These are phyloP conservation scores for Populus trichocarpa DNA, from an alignment of 441 rosid genomes.

Conservation along the genomic window DNA sequence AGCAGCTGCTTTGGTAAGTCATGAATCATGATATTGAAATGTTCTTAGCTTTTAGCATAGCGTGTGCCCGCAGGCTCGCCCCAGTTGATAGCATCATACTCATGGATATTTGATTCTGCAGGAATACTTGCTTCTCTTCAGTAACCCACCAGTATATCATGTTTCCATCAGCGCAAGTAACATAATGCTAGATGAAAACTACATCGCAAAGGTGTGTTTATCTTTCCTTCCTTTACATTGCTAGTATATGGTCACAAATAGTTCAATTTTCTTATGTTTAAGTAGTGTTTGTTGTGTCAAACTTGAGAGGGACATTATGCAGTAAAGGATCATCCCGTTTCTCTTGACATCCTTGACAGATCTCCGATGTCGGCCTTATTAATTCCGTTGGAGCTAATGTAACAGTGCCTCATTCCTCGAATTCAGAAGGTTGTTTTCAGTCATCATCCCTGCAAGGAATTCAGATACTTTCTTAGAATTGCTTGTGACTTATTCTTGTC, in stretches of 20 bases:
- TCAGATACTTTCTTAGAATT: not conserved
- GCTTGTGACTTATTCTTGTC: not conserved
- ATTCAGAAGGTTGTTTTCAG: conserved; percentile 46
- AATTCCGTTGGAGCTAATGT: conserved; percentile 35
- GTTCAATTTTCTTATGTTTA: not conserved
- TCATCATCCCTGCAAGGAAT: not conserved
- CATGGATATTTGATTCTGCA: conserved; percentile 26
- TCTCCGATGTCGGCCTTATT: conserved; percentile 57
- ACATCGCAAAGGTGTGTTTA: conserved; percentile 60
- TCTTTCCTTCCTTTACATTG: not conserved
- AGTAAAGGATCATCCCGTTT: not conserved
- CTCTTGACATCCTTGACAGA: conserved; percentile 39
- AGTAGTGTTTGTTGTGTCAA: not conserved
- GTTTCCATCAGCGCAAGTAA: conserved; percentile 76
- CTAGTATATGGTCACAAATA: not conserved
- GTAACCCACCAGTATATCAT: conserved; percentile 51
- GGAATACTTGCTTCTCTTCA: conserved; percentile 82
- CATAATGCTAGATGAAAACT: conserved; percentile 81
- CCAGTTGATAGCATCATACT: not conserved
- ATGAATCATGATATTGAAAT: not conserved
- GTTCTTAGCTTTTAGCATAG: not conserved
- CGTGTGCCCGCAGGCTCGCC: not conserved
- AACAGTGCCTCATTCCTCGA: not conserved
- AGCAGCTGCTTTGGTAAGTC: conserved; percentile 84
- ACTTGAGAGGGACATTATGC: not conserved